Conservation (phyloP, 1,139 yeast genomes). For the Diutina pseudorugosa region DNA sequence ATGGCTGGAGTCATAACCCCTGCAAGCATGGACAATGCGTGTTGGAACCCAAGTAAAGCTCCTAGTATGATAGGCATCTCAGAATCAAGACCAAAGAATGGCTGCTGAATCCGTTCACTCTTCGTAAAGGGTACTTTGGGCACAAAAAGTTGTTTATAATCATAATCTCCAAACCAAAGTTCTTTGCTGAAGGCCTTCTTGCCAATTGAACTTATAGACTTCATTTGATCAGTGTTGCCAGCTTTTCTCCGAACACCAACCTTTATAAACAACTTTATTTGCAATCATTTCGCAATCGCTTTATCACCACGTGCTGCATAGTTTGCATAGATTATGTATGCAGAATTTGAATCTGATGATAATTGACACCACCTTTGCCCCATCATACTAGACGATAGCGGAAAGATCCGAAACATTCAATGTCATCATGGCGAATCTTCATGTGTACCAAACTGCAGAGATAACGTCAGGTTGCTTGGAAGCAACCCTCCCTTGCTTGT, state of each 20-base stretch:
- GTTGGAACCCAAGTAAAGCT: constrained; percentile 71
- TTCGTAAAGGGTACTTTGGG: constrained; percentile 64
- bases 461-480: neutral
- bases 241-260: neutral
- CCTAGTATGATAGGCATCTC: constrained; percentile 75
- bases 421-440: neutral
- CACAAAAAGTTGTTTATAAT: constrained; percentile 62
- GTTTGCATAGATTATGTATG: neutral
- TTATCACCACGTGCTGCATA: neutral
- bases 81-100: constrained; percentile 69
- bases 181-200: constrained; percentile 22
- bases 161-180: constrained; percentile 75
- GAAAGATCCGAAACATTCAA: neutral
- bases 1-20: constrained; percentile 85
- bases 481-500: neutral
- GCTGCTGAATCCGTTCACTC: constrained; percentile 43
- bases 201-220: neutral
- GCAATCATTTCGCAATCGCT: neutral
- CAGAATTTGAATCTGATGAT: neutral
- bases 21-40: constrained; percentile 80
- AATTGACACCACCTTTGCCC: neutral
- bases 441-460: neutral
- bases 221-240: neutral
- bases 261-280: too few relatives aligned
- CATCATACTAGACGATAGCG: neutral